Conservation (phyloP, 225 moss, liverwort and hornwort species). For the Anthoceros angustus region DNA sequence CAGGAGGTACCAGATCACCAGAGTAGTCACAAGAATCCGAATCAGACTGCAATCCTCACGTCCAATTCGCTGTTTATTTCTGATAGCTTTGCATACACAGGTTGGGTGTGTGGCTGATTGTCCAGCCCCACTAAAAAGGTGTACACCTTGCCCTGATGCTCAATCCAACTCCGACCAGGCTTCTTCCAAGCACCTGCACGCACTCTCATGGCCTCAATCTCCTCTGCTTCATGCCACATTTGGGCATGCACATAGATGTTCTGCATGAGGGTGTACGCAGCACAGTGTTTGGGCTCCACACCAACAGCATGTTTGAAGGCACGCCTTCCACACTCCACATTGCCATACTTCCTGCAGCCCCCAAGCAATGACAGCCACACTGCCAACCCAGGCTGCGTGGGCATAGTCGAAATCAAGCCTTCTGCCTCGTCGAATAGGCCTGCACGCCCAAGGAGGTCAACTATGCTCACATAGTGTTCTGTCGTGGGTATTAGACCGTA, state of each 20-base stretch:
- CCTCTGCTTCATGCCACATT: background rate
- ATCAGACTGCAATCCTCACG: background rate
- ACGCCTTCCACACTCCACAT: background rate
- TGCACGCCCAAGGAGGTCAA: background rate
- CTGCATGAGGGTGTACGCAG: background rate
- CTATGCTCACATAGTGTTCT: background rate
- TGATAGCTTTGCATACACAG: background rate
- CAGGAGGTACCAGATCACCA: too few species aligned
- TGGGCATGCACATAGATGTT: background rate
- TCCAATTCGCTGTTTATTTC: background rate
- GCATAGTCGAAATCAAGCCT: background rate
- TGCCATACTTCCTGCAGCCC: background rate
- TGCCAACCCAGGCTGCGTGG: background rate
- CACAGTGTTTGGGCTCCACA: background rate
- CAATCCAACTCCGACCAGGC: background rate
- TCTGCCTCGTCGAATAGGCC: background rate
- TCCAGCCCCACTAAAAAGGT: background rate
- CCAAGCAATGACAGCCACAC: background rate
- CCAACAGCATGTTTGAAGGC: background rate
- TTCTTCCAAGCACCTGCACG: background rate
- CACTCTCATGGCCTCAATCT: background rate
- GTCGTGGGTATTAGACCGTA: background rate
- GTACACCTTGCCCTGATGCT: background rate
- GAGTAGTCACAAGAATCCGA: background rate
- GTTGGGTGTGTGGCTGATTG: background rate